These are phyloP conservation scores for Coix lacrymajobi DNA, from an alignment of 176 grass and related monocot genomes.

Conservation along the genomic window DNA sequence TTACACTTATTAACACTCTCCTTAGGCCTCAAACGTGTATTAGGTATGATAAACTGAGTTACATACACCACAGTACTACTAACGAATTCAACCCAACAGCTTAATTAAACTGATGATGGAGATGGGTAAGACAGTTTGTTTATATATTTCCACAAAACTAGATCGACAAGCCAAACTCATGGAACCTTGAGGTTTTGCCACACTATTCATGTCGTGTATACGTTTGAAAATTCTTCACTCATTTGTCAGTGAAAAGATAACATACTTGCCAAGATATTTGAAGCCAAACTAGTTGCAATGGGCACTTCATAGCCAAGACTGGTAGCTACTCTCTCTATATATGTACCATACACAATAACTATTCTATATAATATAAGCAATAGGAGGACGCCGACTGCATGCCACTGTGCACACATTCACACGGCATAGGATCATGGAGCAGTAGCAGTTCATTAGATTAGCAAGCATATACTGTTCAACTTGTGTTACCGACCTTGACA, in stretches of 20 bases:
- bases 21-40: too few species aligned
- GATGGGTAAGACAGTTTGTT: too few species aligned
- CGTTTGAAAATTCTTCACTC: background rate
- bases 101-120: too few species aligned
- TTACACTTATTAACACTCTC: too few species aligned
- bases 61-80: too few species aligned
- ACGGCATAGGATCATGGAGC: background rate
- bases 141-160: background rate
- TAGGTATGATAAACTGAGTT: too few species aligned
- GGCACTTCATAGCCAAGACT: slow-evolving; percentile 2
- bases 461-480: background rate
- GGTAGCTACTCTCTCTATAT: background rate
- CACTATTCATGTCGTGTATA: background rate
- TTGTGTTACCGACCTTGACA: slow-evolving; percentile 16
- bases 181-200: background rate
- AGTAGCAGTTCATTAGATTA: background rate
- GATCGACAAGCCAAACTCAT: background rate
- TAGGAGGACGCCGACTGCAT: background rate
- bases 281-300: slow-evolving; percentile 19
- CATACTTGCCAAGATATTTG: background rate
- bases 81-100: too few species aligned
- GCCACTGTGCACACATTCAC: background rate
- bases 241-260: background rate
- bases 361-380: background rate
- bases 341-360: too few species aligned